phyloP scores from a whole-genome alignment of 768 basidiomycete species.

The Suillus decipiens region DNA sequence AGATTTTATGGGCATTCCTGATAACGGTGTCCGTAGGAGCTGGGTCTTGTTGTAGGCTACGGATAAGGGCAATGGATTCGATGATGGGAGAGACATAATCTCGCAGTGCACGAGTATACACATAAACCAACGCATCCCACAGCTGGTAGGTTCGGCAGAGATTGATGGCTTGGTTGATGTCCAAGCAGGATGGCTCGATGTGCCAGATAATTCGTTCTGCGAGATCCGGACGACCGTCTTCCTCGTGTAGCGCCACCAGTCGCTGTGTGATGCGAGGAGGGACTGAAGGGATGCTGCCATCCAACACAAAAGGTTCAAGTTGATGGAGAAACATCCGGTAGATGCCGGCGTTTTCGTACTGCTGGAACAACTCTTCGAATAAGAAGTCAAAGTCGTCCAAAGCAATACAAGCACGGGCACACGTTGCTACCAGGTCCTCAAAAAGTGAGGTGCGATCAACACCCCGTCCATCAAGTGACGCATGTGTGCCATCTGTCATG shows the following conservation, averaged over 20 bases:
- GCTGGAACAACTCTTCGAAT: slow-evolving; percentile 92
- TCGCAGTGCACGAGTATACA: slow-evolving; percentile 84
- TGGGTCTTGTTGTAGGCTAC: slow-evolving; percentile 27
- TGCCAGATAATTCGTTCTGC: slow-evolving; percentile 95
- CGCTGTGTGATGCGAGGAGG: slow-evolving; percentile 90
- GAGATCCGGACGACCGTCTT: slow-evolving; percentile 65
- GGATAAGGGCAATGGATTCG: slow-evolving; percentile 77
- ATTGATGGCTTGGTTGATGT: slow-evolving; percentile 89
- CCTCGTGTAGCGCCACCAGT: slow-evolving; percentile 77
- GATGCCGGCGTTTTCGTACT: slow-evolving; percentile 85
- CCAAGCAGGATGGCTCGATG: slow-evolving; percentile 86
- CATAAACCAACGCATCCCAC: slow-evolving; percentile 93
- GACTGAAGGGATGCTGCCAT: slow-evolving; percentile 67
- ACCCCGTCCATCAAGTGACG: slow-evolving; percentile 79
- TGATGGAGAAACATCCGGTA: slow-evolving; percentile 78
- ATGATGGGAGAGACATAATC: slow-evolving; percentile 92
- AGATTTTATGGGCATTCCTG: slow-evolving; percentile 88
- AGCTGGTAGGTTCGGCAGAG: slow-evolving; percentile 83
- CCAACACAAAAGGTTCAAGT: slow-evolving; percentile 81
- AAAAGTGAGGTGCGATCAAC: slow-evolving; percentile 92
- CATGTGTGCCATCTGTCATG: slow-evolving; percentile 86
- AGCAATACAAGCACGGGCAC: slow-evolving; percentile 77
- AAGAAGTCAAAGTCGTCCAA: slow-evolving; percentile 83
- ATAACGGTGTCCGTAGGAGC: slow-evolving; percentile 54
- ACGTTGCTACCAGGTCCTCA: slow-evolving; percentile 79